A percentile compares a stretch with the other conserved stretches of the same genome.
Evolutionary conservation across 164 flowering plant genomes (phyloP).

Genomic region (Cinnamomum micranthum): DNA sequence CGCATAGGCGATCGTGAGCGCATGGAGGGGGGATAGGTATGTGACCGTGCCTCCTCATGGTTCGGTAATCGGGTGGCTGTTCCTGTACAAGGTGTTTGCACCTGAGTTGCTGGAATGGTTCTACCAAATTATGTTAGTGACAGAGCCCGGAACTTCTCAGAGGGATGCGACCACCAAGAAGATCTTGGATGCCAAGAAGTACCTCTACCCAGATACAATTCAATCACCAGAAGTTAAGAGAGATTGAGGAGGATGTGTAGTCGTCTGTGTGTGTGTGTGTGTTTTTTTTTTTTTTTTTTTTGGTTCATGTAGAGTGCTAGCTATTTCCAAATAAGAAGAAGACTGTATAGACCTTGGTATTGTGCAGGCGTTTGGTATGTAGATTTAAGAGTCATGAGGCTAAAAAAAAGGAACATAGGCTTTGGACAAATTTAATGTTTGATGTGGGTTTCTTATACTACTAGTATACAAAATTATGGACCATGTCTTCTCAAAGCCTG

Average conservation of each 20-base stretch:
- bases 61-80: background rate
- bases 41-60: constrained; percentile 46
- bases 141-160: constrained; percentile 11
- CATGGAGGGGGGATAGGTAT: constrained; percentile 29
- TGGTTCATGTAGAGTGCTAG: too few species aligned
- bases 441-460: too few species aligned
- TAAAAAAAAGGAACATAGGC: too few species aligned
- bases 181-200: constrained; percentile 19
- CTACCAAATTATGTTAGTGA: constrained; percentile 16
- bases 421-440: too few species aligned
- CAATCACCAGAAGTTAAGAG: background rate
- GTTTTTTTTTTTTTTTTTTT: too few species aligned
- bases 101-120: constrained; percentile 44
- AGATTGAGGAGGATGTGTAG: background rate
- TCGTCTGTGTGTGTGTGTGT: too few species aligned
- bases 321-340: too few species aligned
- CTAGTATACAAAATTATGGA: too few species aligned
- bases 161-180: constrained; percentile 22
- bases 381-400: too few species aligned
- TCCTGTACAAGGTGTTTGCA: constrained; percentile 24
- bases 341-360: background rate
- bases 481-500: too few species aligned
- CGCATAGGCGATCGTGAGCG: constrained; percentile 13
- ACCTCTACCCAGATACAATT: constrained; percentile 2
- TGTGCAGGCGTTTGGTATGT: background rate